Evolutionary conservation across 1,139 yeast species (phyloP).

Genomic region (Scheffersomyces parashehatae): DNA sequence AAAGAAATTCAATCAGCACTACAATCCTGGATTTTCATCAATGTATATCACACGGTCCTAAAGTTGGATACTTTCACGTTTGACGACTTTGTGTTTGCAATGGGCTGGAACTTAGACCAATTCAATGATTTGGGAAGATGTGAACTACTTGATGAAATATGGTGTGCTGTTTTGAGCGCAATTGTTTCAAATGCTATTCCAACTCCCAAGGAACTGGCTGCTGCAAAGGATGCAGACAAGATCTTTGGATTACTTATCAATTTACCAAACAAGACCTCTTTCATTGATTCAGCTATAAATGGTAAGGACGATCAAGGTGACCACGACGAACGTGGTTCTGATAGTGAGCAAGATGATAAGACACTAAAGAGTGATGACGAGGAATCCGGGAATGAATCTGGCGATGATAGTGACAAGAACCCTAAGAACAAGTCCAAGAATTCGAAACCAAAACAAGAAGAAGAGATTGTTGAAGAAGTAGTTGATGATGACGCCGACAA

Average conservation of each 20-base stretch:
- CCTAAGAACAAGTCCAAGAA: conserved; percentile 11
- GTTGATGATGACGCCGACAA: conserved; percentile 10
- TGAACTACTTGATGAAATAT: conserved; percentile 65
- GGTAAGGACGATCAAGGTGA: conserved; percentile 10
- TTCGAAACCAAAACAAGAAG: conserved; percentile 5
- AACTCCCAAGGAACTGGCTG: conserved; percentile 19
- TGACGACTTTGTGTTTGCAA: conserved; percentile 71
- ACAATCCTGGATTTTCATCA: conserved; percentile 75
- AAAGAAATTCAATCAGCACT: conserved; percentile 45
- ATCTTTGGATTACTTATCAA: conserved; percentile 38
- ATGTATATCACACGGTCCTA: conserved; percentile 66
- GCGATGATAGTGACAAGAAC: conserved; percentile 10
- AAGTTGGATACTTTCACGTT: conserved; percentile 72
- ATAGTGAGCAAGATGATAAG: conserved; percentile 17
- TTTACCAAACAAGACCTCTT: conserved; percentile 40
- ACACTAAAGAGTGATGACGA: conserved; percentile 30
- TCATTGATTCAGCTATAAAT: conserved; percentile 16
- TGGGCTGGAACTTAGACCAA: conserved; percentile 55
- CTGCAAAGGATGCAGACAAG: conserved; percentile 27
- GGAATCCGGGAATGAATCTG: conserved; percentile 15
- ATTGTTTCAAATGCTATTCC: conserved; percentile 41
- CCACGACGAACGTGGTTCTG: conserved; percentile 26
- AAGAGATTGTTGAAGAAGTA: conserved; percentile 15
- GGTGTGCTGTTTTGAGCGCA: conserved; percentile 60
- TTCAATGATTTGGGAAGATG: conserved; percentile 49